Percentiles rank a stretch among this genome's conserved stretches.
phyloP scores from a whole-genome alignment of 108 stramenopile genomes.

The Cyclotella baltica region DNA sequence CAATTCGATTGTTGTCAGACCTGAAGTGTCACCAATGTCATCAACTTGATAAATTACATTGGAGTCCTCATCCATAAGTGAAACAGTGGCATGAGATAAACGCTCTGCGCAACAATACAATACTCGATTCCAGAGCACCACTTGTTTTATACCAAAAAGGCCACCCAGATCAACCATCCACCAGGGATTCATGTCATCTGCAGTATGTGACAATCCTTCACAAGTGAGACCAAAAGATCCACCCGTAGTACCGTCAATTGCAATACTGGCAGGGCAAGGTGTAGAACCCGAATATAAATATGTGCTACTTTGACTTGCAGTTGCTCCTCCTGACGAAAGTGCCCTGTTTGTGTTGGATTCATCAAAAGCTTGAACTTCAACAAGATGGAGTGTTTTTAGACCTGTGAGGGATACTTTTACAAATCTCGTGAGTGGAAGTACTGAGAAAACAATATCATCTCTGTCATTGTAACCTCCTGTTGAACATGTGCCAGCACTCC shows the following conservation, averaged over 20 bases:
- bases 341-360: background rate
- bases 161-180: background rate
- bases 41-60: background rate
- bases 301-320: background rate
- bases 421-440: background rate
- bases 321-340: background rate
- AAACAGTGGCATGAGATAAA: background rate
- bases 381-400: background rate
- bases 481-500: background rate
- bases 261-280: background rate
- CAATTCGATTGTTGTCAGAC: background rate
- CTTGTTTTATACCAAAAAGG: background rate
- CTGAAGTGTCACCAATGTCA: background rate
- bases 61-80: background rate
- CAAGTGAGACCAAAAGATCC: background rate
- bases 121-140: background rate
- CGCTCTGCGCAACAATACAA: background rate
- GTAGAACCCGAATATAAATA: background rate
- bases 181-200: background rate
- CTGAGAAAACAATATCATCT: constrained; percentile 1
- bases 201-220: background rate
- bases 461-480: background rate
- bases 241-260: background rate
- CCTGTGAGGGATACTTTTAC: background rate
- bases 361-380: background rate